phyloP scores from a whole-genome alignment of 345 rosid species.

The Erodium maritimum region DNA sequence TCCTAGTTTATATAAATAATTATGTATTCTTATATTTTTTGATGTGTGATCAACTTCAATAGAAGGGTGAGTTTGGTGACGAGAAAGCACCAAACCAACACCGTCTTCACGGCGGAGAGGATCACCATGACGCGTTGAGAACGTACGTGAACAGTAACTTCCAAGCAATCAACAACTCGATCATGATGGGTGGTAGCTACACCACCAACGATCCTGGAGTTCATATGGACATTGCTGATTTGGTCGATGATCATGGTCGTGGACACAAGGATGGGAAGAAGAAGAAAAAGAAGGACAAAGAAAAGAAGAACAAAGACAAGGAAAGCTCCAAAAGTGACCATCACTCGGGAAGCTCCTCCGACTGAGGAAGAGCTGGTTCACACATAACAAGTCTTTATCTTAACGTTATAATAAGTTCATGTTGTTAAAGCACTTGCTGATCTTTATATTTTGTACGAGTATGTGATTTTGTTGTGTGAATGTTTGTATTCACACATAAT shows the following conservation, averaged over 20 bases:
- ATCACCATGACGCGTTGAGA: conserved; percentile 22
- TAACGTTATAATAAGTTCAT: too few species aligned
- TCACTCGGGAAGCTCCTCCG: too few species aligned
- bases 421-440: too few species aligned
- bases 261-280: conserved; percentile 14
- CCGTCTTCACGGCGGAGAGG: background rate
- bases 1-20: too few species aligned
- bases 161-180: conserved; percentile 83
- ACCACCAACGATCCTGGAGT: conserved; percentile 82
- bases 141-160: conserved; percentile 80
- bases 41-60: too few species aligned
- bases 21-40: too few species aligned
- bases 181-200: conserved; percentile 58
- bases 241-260: conserved; percentile 5
- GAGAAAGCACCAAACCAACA: conserved; percentile 16
- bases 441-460: background rate
- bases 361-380: too few species aligned
- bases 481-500: background rate
- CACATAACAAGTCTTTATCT: too few species aligned
- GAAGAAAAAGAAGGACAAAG: conserved; percentile 18
- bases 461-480: background rate
- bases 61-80: conserved; percentile 36
- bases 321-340: conserved; percentile 11
- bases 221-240: conserved; percentile 56
- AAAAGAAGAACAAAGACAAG: conserved; percentile 16